Evolutionary conservation across 1,284 basidiomycete genomes (phyloP), one percentile per base, ranked within the genome.

Genomic region (Tilletia walkeri): DNA sequence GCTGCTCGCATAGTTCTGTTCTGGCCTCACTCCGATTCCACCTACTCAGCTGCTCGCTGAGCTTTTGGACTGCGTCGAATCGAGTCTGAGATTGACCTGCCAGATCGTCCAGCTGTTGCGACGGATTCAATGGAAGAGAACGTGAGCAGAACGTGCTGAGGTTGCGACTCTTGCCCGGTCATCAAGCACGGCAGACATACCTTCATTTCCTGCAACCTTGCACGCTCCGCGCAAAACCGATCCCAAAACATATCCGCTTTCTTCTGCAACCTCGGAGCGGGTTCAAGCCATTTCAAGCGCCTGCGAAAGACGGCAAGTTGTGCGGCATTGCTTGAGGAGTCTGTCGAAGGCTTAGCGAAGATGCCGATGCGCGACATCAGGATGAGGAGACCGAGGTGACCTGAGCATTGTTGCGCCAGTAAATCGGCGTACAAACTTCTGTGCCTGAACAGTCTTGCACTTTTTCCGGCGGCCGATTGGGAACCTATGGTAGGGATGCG

Each of bases 231-330:
- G 34, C 59, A 63, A 38, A 63, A 63, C 7, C 59, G 59, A n/a
- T 63, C 59, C 59, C 59, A 63, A 38, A 63, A 63, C 10, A n/a
- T 34, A 63, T 41, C 34, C 59, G 59, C 59, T 34, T 41, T 38
- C 12, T 39, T 41, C 14, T 38, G 36, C 5, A 63, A 20, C 16
- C 59, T 24, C 30, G 59, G 59, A 10, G 59, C 36, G 4, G 59
- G 36, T 34, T 63, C 59, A 38, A 63, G 14, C 59, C 59, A 63
- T 20, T 63, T 63, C 12, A 63, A 34, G 16, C 59, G 30, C 34
- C 59, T 24, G 18, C 59, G 59, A 38, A 63, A 63, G 14, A 63
- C 38, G 12, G 59, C 59, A 10, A 63, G 38, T 4, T 38, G 36
- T 3, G 34, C 34, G 7, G 38, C 36, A 38, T 63, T 39, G 34